Evolutionary conservation across 352 stramenopile genomes (phyloP).

Genomic region (Globisporangium parvum): DNA sequence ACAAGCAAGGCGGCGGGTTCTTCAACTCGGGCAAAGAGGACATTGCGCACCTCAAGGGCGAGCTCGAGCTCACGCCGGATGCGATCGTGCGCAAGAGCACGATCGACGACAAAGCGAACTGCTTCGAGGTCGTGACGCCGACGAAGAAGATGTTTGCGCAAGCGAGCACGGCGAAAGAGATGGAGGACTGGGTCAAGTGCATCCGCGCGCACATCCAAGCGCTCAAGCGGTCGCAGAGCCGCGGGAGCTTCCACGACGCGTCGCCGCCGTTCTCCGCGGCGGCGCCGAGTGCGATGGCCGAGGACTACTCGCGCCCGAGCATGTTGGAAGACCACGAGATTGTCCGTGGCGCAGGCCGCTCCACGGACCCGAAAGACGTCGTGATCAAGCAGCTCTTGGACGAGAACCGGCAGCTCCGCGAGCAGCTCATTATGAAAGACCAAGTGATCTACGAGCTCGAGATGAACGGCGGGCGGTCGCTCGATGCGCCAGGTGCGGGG

Average conservation of each 20-base stretch:
- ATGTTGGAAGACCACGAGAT: conserved; percentile 83
- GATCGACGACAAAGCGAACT: conserved; percentile 87
- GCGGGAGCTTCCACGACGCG: conserved; percentile 65
- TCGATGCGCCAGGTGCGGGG: conserved; percentile 17
- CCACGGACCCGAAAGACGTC: conserved; percentile 80
- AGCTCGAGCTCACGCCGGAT: conserved; percentile 75
- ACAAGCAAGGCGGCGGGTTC: conserved; percentile 81
- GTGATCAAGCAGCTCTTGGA: conserved; percentile 85
- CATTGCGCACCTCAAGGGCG: conserved; percentile 80
- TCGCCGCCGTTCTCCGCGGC: conserved; percentile 24
- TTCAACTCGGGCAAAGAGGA: conserved; percentile 85
- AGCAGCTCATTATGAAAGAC: conserved; percentile 77
- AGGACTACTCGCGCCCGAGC: conserved; percentile 79
- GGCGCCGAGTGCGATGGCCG: conserved; percentile 10
- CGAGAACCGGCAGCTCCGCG: conserved; percentile 70
- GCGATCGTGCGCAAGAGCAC: conserved; percentile 74
- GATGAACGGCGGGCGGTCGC: conserved; percentile 45
- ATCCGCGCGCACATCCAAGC: conserved; percentile 74
- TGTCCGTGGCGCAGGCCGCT: conserved; percentile 70
- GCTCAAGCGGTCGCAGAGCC: conserved; percentile 38
- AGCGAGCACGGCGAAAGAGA: conserved; percentile 69
- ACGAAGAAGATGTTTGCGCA: conserved; percentile 87
- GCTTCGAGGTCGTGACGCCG: conserved; percentile 78
- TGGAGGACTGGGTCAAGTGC: conserved; percentile 86
- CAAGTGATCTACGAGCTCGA: conserved; percentile 83